Conservation (phyloP, 768 basidiomycete species). For the Chlorophyllum brunneum region DNA sequence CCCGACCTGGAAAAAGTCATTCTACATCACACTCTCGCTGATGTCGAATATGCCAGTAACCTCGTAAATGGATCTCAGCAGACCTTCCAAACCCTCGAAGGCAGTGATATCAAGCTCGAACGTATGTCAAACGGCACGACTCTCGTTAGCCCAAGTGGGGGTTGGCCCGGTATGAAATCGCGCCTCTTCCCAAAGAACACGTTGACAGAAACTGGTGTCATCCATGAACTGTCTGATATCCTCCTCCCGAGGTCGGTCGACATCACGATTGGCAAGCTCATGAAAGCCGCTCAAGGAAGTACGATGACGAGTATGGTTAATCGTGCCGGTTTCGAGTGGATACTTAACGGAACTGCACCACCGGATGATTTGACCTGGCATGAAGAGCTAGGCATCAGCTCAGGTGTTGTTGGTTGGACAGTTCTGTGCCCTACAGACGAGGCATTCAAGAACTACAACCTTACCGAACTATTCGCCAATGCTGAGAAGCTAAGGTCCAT, state of each 20-base stretch:
- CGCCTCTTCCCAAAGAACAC: slow-evolving; percentile 56
- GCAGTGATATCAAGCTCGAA: slow-evolving; percentile 74
- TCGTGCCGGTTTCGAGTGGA: slow-evolving; percentile 87
- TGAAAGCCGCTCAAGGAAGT: slow-evolving; percentile 82
- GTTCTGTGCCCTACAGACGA: slow-evolving; percentile 89
- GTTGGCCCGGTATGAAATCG: slow-evolving; percentile 70
- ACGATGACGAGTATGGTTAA: slow-evolving; percentile 85
- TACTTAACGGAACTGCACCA: slow-evolving; percentile 80
- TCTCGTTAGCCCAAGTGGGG: slow-evolving; percentile 65
- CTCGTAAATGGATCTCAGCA: slow-evolving; percentile 62
- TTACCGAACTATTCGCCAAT: slow-evolving; percentile 68
- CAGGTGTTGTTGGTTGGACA: slow-evolving; percentile 65
- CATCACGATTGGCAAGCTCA: slow-evolving; percentile 84
- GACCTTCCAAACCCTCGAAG: slow-evolving; percentile 80
- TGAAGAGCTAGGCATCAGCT: slow-evolving; percentile 39
- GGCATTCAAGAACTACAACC: slow-evolving; percentile 84
- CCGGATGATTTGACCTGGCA: slow-evolving; percentile 70
- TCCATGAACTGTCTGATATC: slow-evolving; percentile 84
- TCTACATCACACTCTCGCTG: slow-evolving; percentile 79
- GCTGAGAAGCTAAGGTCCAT: slow-evolving; percentile 48
- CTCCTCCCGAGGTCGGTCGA: slow-evolving; percentile 85
- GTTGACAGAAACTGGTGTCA: slow-evolving; percentile 85
- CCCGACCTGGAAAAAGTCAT: slow-evolving; percentile 80
- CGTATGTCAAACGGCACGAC: slow-evolving; percentile 48
- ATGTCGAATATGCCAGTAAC: slow-evolving; percentile 66